These are phyloP conservation scores for Chalciporus piperatus DNA, from an alignment of 768 basidiomycete species.

Conservation along the genomic window DNA sequence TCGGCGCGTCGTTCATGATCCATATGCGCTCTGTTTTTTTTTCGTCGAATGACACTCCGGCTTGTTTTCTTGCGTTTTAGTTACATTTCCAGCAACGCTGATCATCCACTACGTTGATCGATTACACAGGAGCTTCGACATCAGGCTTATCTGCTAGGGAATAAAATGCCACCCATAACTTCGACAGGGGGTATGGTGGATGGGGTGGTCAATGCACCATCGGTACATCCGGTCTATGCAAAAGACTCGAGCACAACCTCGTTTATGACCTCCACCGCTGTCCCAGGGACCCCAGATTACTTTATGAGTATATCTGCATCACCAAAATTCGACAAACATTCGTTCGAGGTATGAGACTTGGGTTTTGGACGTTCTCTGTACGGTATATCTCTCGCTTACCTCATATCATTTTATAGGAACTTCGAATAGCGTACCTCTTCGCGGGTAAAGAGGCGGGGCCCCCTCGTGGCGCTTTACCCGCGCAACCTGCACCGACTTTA, in stretches of 20 bases:
- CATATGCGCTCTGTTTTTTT: not conserved
- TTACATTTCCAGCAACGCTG: conserved; percentile 5
- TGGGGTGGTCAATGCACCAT: not conserved
- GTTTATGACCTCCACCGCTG: conserved; percentile 10
- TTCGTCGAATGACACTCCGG: not conserved
- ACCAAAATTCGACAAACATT: conserved; percentile 40
- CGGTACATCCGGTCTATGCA: conserved; percentile 20
- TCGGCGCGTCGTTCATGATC: not conserved
- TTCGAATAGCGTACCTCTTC: conserved; percentile 45
- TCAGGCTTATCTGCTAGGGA: conserved; percentile 40
- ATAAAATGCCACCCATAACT: conserved; percentile 22
- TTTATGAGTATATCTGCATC: conserved; percentile 38
- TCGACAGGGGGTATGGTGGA: not conserved
- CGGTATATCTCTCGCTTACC: not conserved
- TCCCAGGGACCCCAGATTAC: conserved; percentile 26
- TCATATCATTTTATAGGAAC: conserved; percentile 38
- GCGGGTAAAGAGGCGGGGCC: conserved; percentile 47
- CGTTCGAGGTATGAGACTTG: conserved; percentile 43
- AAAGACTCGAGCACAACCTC: conserved; percentile 24
- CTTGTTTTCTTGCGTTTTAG: conserved; percentile 3
- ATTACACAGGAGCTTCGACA: conserved; percentile 42
- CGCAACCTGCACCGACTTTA: conserved; percentile 21
- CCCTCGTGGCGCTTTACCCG: conserved; percentile 23
- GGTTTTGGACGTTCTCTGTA: not conserved
- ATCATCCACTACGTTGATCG: conserved; percentile 14